Conservation (phyloP, 164 flowering plant genomes). For the Vitis vinifera region DNA sequence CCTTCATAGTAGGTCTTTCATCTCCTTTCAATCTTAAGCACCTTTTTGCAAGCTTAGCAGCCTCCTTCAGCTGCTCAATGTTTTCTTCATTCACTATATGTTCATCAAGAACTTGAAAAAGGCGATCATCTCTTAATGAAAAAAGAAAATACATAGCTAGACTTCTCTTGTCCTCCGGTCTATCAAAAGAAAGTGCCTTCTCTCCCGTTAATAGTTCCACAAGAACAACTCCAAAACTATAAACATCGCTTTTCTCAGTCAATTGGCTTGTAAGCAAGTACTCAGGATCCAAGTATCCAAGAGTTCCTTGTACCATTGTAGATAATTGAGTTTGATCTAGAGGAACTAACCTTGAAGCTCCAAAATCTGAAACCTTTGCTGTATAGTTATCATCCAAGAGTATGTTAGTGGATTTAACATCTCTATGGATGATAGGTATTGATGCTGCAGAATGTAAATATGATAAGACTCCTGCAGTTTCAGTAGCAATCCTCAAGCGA, state of each 20-base stretch:
- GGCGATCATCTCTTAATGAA: constrained; percentile 14
- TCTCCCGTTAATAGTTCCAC: constrained; percentile 36
- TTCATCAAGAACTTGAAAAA: constrained; percentile 17
- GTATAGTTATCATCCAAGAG: constrained; percentile 36
- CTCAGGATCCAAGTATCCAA: constrained; percentile 48
- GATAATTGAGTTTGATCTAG: constrained; percentile 30
- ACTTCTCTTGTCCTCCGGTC: constrained; percentile 18
- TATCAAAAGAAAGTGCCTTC: constrained; percentile 22
- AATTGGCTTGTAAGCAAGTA: constrained; percentile 37
- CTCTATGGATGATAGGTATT: constrained; percentile 43
- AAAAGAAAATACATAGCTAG: constrained; percentile 28
- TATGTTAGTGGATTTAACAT: constrained; percentile 42
- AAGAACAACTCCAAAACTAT: constrained; percentile 47
- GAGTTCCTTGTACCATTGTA: constrained; percentile 43
- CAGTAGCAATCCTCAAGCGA: constrained; percentile 44
- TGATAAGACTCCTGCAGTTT: constrained; percentile 42
- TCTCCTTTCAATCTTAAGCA: constrained; percentile 15
- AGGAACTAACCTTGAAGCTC: constrained; percentile 42
- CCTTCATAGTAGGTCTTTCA: constrained; percentile 17
- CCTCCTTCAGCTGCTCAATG: constrained; percentile 5
- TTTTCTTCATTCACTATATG: constrained; percentile 4
- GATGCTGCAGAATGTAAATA: constrained; percentile 50
- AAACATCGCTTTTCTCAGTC: constrained; percentile 47
- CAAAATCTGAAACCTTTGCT: constrained; percentile 51
- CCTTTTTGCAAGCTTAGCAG: constrained; percentile 17